Conservation (phyloP, 306 rosid genomes). For the Urtica urens region DNA sequence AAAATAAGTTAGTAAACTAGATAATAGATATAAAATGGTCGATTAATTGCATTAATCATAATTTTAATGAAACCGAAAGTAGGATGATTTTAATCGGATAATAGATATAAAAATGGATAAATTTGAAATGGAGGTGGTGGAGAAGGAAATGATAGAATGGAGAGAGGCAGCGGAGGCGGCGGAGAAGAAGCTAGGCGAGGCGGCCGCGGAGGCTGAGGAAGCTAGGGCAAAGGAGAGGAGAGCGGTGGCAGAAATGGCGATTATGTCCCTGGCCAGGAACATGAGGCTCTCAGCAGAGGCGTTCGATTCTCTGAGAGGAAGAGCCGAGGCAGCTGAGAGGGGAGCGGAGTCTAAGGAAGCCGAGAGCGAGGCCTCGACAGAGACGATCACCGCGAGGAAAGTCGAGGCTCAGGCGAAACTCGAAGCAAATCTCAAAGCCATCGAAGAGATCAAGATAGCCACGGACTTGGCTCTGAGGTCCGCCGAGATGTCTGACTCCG, state of each 20-base stretch:
- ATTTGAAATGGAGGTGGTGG: too few relatives aligned
- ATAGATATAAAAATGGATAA: too few relatives aligned
- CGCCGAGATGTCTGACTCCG: slow-evolving; percentile 56
- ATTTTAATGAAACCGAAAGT: too few relatives aligned
- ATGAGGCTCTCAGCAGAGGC: slow-evolving; percentile 38
- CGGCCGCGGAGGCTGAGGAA: slow-evolving; percentile 37
- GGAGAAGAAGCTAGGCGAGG: slow-evolving; percentile 31
- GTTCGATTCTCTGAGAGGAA: slow-evolving; percentile 37
- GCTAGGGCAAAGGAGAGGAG: slow-evolving; percentile 50
- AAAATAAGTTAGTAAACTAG: too few relatives aligned
- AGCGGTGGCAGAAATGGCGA: slow-evolving; percentile 41
- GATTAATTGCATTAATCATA: too few relatives aligned
- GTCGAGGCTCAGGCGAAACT: slow-evolving; percentile 35
- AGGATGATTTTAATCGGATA: too few relatives aligned
- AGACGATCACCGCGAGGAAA: slow-evolving; percentile 30
- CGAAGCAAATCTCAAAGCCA: slow-evolving; percentile 48
- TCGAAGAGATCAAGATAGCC: slow-evolving; percentile 54
- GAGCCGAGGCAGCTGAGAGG: slow-evolving; percentile 31
- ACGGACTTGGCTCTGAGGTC: slow-evolving; percentile 51
- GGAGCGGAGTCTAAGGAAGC: slow-evolving; percentile 43
- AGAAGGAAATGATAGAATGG: slow-evolving; percentile 33
- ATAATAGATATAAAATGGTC: too few relatives aligned
- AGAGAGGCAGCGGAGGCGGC: slow-evolving; percentile 29
- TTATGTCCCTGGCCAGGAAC: slow-evolving; percentile 24
- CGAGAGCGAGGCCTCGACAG: slow-evolving; percentile 28